phyloP scores from a whole-genome alignment of 2,329 filamentous ascomycete genomes.

The Nemania sp. region DNA sequence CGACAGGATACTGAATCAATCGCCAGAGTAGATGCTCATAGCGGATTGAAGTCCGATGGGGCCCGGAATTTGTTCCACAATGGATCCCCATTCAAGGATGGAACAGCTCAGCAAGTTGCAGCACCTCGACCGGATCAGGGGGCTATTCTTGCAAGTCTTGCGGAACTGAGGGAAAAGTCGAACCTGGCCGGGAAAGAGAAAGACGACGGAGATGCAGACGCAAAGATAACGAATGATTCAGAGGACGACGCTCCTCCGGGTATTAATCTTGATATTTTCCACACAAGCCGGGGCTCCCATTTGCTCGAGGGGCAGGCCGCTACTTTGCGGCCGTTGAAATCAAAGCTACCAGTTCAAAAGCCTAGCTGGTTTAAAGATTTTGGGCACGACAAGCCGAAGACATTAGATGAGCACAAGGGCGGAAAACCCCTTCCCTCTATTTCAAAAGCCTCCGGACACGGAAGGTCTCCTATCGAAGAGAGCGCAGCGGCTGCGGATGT shows the following conservation, averaged over 20 bases:
- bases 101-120: conserved; percentile 13
- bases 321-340: conserved; percentile 23
- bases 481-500: conserved; percentile 22
- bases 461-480: conserved; percentile 27
- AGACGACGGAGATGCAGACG: conserved; percentile 9
- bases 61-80: conserved; percentile 16
- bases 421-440: conserved; percentile 19
- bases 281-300: conserved; percentile 49
- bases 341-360: conserved; percentile 27
- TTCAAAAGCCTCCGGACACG: conserved; percentile 14
- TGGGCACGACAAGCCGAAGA: conserved; percentile 33
- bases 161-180: conserved; percentile 25
- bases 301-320: conserved; percentile 44
- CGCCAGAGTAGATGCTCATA: not conserved
- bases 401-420: conserved; percentile 11
- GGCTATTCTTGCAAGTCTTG: conserved; percentile 32
- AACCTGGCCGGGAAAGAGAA: not conserved
- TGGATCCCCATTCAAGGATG: conserved; percentile 13
- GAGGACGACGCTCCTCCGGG: conserved; percentile 44
- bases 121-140: conserved; percentile 28
- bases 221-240: not conserved
- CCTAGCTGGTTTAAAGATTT: conserved; percentile 43
- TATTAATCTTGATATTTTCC: conserved; percentile 53
- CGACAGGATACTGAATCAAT: conserved; percentile 3
- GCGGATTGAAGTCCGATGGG: not conserved